These are phyloP conservation scores for Pseudopyricularia javanii DNA, from an alignment of 2,329 filamentous ascomycete genomes.

Conservation along the genomic window DNA sequence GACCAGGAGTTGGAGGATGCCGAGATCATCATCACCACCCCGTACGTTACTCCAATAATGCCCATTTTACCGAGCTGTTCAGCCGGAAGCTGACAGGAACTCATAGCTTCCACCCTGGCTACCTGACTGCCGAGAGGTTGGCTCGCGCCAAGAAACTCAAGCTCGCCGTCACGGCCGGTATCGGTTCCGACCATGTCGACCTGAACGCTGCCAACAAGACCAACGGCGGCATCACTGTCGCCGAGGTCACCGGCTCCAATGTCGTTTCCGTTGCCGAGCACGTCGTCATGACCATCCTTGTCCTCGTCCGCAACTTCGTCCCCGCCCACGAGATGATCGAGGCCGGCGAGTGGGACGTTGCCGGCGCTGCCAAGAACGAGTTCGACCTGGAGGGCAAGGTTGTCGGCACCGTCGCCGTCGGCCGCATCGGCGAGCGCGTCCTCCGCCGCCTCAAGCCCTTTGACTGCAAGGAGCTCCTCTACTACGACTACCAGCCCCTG, in stretches of 20 bases:
- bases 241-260: constrained; percentile 95
- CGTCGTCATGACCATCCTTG: constrained; percentile 97
- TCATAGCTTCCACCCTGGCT: constrained; percentile 86
- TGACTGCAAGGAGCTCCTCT: constrained; percentile 98
- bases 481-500: constrained; percentile 98
- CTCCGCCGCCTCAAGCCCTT: constrained; percentile 92
- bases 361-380: constrained; percentile 94
- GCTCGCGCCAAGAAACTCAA: constrained; percentile 99
- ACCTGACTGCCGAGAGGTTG: constrained; percentile 91
- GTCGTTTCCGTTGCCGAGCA: constrained; percentile 98
- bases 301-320: constrained; percentile 95
- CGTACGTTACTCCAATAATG: constrained; percentile 38
- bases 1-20: constrained; percentile 94
- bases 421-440: constrained; percentile 96
- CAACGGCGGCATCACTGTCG: constrained; percentile 94
- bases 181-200: constrained; percentile 97
- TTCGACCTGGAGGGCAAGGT: constrained; percentile 96
- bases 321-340: constrained; percentile 91
- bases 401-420: constrained; percentile 93
- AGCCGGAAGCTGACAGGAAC: neutral
- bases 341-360: constrained; percentile 87
- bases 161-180: constrained; percentile 91
- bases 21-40: constrained; percentile 98
- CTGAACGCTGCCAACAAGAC: constrained; percentile 95
- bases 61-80: neutral